Conservation (phyloP, 352 stramenopile genomes). For the Pythium myriotylum region DNA sequence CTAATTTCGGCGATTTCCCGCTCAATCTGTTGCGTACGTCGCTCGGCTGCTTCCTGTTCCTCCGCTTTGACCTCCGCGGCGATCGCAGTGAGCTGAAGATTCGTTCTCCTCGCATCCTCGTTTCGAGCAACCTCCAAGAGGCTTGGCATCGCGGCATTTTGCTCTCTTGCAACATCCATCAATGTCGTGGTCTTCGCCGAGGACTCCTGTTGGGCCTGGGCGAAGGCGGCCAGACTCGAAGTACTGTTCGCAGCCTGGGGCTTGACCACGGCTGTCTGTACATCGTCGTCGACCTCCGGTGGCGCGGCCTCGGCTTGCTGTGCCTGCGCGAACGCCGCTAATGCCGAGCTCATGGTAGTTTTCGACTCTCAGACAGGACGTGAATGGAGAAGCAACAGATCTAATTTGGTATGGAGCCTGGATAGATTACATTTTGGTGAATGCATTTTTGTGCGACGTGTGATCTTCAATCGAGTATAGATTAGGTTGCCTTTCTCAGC, state of each 20-base stretch:
- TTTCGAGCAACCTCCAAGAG: conserved; percentile 27
- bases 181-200: conserved; percentile 18
- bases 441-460: too few relatives aligned
- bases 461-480: background rate
- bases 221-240: conserved; percentile 3
- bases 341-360: conserved; percentile 23
- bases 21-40: conserved; percentile 29
- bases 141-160: conserved; percentile 14
- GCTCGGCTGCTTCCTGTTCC: conserved; percentile 23
- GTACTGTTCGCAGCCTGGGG: background rate
- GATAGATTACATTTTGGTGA: too few relatives aligned
- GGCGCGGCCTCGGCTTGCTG: background rate
- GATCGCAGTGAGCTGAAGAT: conserved; percentile 30
- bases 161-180: conserved; percentile 40
- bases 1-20: conserved; percentile 28
- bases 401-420: background rate
- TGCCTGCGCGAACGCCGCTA: conserved; percentile 22
- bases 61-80: conserved; percentile 49
- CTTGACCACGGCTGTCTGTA: conserved; percentile 8
- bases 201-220: conserved; percentile 8
- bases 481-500: too few relatives aligned
- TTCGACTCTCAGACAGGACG: too few relatives aligned
- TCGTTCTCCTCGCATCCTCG: conserved; percentile 15
- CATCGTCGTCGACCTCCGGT: conserved; percentile 14
- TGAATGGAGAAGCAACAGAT: background rate